phyloP scores from a whole-genome alignment of 768 basidiomycete genomes.

The Tricholoma hemisulphureum region DNA sequence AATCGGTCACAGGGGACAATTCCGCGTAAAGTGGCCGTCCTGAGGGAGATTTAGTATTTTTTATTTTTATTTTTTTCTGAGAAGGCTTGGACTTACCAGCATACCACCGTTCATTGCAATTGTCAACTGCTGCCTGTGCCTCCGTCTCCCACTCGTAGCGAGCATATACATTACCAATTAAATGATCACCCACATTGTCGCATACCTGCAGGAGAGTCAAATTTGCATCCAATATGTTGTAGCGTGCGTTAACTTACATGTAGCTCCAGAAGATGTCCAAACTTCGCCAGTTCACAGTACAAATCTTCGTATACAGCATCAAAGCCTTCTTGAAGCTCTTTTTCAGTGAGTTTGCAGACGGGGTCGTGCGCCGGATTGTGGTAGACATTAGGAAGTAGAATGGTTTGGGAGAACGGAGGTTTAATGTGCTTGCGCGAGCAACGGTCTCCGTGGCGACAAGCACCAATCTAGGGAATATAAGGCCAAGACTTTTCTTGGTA shows the following conservation, averaged over 20 bases:
- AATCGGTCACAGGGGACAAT: constrained; percentile 96
- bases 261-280: constrained; percentile 91
- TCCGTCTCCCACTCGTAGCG: constrained; percentile 99
- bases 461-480: constrained; percentile 69
- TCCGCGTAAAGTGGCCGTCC: constrained; percentile 96
- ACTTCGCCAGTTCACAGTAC: constrained; percentile 92
- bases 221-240: neutral
- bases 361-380: constrained; percentile 97
- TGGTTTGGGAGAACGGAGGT: constrained; percentile 96
- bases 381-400: constrained; percentile 94
- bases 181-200: constrained; percentile 99
- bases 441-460: constrained; percentile 96
- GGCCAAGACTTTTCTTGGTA: neutral
- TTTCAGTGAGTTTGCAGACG: constrained; percentile 81
- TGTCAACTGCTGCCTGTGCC: constrained; percentile 89
- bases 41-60: constrained; percentile 27
- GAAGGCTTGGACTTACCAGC: constrained; percentile 59
- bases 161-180: constrained; percentile 97
- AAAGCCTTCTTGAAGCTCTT: constrained; percentile 88
- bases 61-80: constrained; percentile 1
- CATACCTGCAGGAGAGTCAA: constrained; percentile 60
- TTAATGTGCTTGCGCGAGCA: constrained; percentile 99
- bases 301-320: constrained; percentile 95
- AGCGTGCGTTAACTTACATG: constrained; percentile 58
- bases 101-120: constrained; percentile 96